Conservation (phyloP, 345 rosid species). For the Ricinus communis region DNA sequence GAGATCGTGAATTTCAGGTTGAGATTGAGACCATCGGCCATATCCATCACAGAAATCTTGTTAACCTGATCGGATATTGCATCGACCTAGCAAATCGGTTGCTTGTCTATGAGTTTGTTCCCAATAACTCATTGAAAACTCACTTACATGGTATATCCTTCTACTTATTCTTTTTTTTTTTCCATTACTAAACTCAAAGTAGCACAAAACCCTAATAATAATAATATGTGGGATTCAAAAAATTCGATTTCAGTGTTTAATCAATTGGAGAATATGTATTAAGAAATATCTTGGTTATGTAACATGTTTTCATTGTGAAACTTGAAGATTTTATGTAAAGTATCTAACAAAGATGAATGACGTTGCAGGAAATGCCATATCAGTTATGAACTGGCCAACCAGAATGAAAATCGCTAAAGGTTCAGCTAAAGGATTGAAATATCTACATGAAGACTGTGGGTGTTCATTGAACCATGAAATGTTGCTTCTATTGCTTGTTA, state of each 20-base stretch:
- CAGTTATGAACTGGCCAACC: conserved; percentile 15
- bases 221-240: no score
- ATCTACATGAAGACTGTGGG: conserved; percentile 22
- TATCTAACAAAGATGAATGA: not conserved
- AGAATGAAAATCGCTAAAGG: conserved; percentile 15
- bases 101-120: conserved; percentile 25
- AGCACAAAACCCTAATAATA: no score
- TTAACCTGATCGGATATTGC: conserved; percentile 22
- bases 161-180: no score
- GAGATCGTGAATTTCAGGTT: conserved; percentile 16
- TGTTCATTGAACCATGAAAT: not conserved
- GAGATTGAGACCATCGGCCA: conserved; percentile 25
- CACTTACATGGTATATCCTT: conserved; percentile 25
- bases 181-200: no score
- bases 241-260: no score
- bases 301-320: no score
- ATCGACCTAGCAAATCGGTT: conserved; percentile 7
- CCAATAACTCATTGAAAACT: conserved; percentile 15
- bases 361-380: conserved; percentile 49
- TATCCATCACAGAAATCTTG: conserved; percentile 25
- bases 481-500: not conserved
- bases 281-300: no score
- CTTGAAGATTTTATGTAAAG: no score
- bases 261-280: no score
- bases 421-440: conserved; percentile 19